Evolutionary conservation across 1,284 basidiomycete species (phyloP).

Genomic region (Ganoderma leucocontextum): DNA sequence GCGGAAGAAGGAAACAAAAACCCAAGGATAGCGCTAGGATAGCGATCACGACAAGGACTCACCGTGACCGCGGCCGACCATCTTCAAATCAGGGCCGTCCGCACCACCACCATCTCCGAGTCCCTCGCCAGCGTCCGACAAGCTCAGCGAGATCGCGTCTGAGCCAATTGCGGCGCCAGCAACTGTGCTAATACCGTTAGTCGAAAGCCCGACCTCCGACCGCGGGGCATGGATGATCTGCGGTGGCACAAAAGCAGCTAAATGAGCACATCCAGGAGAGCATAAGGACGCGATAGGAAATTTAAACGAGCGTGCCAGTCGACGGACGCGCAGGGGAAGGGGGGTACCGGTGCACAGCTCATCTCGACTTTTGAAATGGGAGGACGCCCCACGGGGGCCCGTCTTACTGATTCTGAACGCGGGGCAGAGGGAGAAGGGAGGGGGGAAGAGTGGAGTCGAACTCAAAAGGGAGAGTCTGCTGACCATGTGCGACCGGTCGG

Average conservation of each 20-base stretch:
- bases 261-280: constrained; percentile 9
- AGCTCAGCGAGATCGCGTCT: too few relatives aligned
- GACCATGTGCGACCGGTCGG: constrained; percentile 85
- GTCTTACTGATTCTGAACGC: not conserved
- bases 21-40: not conserved
- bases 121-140: not conserved
- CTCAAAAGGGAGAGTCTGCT: constrained; percentile 26
- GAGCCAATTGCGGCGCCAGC: too few relatives aligned
- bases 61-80: not conserved
- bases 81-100: not conserved
- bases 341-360: not conserved
- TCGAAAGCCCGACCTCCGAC: not conserved
- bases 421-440: not conserved
- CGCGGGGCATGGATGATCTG: constrained; percentile 18
- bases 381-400: not conserved
- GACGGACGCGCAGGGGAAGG: not conserved
- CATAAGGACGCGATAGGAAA: constrained; percentile 27
- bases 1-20: not conserved
- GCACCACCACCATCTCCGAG: not conserved
- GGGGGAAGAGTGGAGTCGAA: not conserved
- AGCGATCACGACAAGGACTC: not conserved
- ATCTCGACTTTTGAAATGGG: not conserved
- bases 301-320: constrained; percentile 6
- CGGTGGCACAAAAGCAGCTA: constrained; percentile 19
- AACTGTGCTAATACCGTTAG: not conserved